Percentiles rank a stretch among this genome's conserved stretches.
Evolutionary conservation across 148 eudicot species (phyloP).

Genomic region (Agrostemma githago): DNA sequence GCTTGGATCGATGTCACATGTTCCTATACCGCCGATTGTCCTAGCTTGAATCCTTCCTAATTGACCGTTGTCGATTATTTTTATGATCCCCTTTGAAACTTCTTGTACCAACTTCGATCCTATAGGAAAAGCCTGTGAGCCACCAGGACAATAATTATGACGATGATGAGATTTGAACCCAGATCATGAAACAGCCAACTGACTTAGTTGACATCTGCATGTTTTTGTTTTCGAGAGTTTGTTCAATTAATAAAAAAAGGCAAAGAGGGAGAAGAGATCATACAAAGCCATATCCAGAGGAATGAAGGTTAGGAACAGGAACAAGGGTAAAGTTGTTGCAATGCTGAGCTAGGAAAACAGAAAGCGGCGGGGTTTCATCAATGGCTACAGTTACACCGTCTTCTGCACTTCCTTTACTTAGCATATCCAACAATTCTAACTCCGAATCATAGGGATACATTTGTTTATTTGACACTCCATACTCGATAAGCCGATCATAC

Average conservation of each 20-base stretch:
- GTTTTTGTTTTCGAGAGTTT: too few species aligned
- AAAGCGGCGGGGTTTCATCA: constrained; percentile 19
- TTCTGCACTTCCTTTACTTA: background rate
- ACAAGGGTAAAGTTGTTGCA: constrained; percentile 24
- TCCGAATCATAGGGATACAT: constrained; percentile 8
- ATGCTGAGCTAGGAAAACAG: constrained; percentile 20
- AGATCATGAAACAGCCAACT: too few species aligned
- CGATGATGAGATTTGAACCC: too few species aligned
- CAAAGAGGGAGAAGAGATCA: background rate
- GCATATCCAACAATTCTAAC: background rate
- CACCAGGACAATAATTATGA: too few species aligned
- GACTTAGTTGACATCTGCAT: too few species aligned
- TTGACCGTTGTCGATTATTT: background rate
- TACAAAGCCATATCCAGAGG: constrained; percentile 29
- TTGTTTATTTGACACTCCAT: constrained; percentile 1
- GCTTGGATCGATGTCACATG: background rate
- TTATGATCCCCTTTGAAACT: constrained; percentile 10
- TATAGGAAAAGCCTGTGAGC: constrained; percentile 9
- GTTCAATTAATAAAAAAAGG: background rate
- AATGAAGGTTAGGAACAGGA: constrained; percentile 15
- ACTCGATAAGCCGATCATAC: background rate
- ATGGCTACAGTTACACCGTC: constrained; percentile 24
- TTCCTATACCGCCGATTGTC: constrained; percentile 13
- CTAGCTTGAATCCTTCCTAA: constrained; percentile 4
- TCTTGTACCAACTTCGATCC: background rate